phyloP scores from a whole-genome alignment of 768 basidiomycete genomes.

The Rhodocollybia butyracea region DNA sequence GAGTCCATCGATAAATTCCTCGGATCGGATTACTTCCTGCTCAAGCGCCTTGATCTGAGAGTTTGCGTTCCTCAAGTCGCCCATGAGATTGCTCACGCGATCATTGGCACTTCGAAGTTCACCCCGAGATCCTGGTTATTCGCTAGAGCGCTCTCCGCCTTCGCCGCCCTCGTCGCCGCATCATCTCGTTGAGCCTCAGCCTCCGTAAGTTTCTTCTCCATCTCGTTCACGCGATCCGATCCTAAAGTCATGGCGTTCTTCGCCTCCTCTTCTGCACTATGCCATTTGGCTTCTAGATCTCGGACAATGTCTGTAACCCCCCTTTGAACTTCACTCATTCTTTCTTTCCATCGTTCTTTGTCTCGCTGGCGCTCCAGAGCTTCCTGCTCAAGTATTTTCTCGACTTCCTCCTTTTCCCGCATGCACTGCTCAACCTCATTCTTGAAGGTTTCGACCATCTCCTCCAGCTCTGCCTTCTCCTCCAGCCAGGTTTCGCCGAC shows the following conservation, averaged over 20 bases:
- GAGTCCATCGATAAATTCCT: slow-evolving; percentile 49
- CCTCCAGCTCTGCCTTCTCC: slow-evolving; percentile 47
- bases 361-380: slow-evolving; percentile 57
- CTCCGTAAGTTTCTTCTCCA: slow-evolving; percentile 42
- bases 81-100: slow-evolving; percentile 49
- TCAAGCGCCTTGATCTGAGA: slow-evolving; percentile 59
- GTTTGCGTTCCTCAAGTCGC: slow-evolving; percentile 59
- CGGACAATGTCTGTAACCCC: slow-evolving; percentile 65
- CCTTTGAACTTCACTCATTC: slow-evolving; percentile 68
- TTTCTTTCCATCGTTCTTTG: slow-evolving; percentile 66
- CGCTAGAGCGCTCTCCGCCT: slow-evolving; percentile 63
- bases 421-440: slow-evolving; percentile 44
- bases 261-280: slow-evolving; percentile 46
- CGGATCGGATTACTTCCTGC: slow-evolving; percentile 51
- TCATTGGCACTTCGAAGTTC: slow-evolving; percentile 67
- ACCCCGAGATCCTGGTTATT: slow-evolving; percentile 66
- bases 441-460: slow-evolving; percentile 46
- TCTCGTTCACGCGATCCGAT: slow-evolving; percentile 36
- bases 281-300: slow-evolving; percentile 58
- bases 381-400: slow-evolving; percentile 51
- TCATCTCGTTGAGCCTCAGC: slow-evolving; percentile 51
- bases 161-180: slow-evolving; percentile 56
- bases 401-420: slow-evolving; percentile 42
- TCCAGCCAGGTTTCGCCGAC: slow-evolving; percentile 68
- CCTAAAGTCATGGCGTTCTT: slow-evolving; percentile 37